Evolutionary conservation across 768 basidiomycete genomes (phyloP).

Genomic region (Mycena indigotica): DNA sequence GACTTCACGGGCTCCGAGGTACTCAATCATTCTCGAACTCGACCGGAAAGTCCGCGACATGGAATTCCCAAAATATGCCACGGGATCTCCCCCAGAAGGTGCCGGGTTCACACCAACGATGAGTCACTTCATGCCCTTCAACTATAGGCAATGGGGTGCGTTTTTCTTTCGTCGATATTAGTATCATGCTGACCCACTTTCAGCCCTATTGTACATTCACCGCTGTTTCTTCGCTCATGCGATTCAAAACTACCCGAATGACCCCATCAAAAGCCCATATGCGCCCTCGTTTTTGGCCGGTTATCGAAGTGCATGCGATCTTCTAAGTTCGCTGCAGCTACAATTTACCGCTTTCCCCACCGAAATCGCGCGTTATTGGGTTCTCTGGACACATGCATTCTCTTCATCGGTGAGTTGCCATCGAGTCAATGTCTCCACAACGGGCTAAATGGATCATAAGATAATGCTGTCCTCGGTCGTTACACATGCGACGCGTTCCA

Average conservation of each 20-base stretch:
- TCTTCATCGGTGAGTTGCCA: conserved; percentile 55
- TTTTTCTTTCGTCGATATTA: conserved; percentile 9
- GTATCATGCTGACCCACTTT: not conserved
- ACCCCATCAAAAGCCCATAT: conserved; percentile 71
- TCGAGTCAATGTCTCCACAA: not conserved
- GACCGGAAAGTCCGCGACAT: conserved; percentile 71
- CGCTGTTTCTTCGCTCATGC: conserved; percentile 79
- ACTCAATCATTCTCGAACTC: conserved; percentile 62
- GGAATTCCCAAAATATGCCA: conserved; percentile 65
- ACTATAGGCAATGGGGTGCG: conserved; percentile 72
- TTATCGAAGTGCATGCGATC: conserved; percentile 65
- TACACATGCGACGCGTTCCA: conserved; percentile 65
- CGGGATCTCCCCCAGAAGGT: conserved; percentile 49
- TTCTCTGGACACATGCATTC: conserved; percentile 73
- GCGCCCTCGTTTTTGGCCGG: conserved; percentile 70
- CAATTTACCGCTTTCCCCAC: conserved; percentile 56
- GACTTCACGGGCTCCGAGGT: conserved; percentile 64
- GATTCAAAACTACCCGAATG: conserved; percentile 59
- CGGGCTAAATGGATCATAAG: conserved; percentile 35
- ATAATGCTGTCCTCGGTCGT: conserved; percentile 80
- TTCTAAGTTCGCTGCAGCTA: conserved; percentile 49
- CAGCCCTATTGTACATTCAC: conserved; percentile 74
- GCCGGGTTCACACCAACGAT: conserved; percentile 62
- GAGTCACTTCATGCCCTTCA: conserved; percentile 74
- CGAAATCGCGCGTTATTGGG: conserved; percentile 69